Evolutionary conservation across 441 rosid species (phyloP).

Genomic region (Populus hybrid): DNA sequence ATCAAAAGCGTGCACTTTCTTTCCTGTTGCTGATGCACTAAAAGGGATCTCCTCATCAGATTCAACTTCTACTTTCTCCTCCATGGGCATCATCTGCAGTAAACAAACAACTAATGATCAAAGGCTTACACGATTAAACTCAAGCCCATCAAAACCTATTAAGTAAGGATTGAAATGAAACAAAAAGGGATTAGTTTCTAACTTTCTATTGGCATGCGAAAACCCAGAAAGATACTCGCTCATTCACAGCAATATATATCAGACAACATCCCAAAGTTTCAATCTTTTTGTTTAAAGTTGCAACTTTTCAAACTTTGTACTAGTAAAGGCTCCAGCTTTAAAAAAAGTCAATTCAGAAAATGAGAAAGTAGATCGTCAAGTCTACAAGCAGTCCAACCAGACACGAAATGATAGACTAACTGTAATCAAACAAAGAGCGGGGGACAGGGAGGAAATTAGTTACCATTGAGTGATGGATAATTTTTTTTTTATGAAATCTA

Average conservation of each 20-base stretch:
- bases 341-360: neutral
- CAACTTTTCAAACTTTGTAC: neutral
- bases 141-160: neutral
- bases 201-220: neutral
- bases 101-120: neutral
- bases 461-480: neutral
- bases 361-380: neutral
- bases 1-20: constrained; percentile 30
- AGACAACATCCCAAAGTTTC: neutral
- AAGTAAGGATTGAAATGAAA: neutral
- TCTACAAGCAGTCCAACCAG: neutral
- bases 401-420: neutral
- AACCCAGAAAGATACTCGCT: neutral
- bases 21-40: constrained; percentile 31
- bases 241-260: neutral
- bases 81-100: constrained; percentile 35
- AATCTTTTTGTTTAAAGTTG: neutral
- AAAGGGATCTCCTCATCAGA: constrained; percentile 42
- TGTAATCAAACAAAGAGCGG: neutral
- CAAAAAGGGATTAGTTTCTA: neutral
- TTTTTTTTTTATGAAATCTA: neutral
- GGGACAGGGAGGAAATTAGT: neutral
- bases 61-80: constrained; percentile 32
- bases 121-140: neutral
- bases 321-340: neutral